phyloP scores from a whole-genome alignment of 176 grass and related monocot genomes.

The Musa troglodytarum region DNA sequence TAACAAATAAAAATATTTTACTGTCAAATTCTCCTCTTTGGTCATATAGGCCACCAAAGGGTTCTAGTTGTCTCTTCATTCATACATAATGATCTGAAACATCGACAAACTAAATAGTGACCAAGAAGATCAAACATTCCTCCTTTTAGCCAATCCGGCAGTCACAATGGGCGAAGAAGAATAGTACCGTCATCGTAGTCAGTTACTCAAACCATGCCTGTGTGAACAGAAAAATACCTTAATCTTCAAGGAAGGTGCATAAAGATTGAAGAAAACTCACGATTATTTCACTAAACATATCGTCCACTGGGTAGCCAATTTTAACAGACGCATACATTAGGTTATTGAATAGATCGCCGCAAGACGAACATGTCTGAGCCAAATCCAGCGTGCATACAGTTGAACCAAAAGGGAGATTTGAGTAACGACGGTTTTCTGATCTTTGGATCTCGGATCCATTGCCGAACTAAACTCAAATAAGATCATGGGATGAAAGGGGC shows the following conservation, averaged over 20 bases:
- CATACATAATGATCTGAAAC: too few species aligned
- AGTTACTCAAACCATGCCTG: too few species aligned
- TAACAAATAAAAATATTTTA: too few species aligned
- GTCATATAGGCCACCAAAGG: too few species aligned
- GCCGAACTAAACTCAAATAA: not conserved
- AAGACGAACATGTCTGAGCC: not conserved
- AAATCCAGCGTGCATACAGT: too few species aligned
- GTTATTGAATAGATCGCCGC: not conserved
- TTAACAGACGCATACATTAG: not conserved
- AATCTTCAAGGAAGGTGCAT: not conserved
- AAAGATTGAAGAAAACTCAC: not conserved
- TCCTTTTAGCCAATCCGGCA: too few species aligned
- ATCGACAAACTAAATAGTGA: too few species aligned
- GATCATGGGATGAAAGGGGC: constrained; percentile 1
- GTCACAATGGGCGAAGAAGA: too few species aligned
- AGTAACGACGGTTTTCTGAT: not conserved
- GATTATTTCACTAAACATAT: not conserved
- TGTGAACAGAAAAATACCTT: not conserved
- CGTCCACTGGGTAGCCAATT: not conserved
- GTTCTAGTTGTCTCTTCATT: too few species aligned
- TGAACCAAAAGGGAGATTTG: not conserved
- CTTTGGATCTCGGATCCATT: not conserved
- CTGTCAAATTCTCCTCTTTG: too few species aligned
- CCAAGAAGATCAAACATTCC: too few species aligned
- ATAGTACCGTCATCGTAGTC: too few species aligned